These are phyloP conservation scores for Scenedesmus sp. DNA, from an alignment of 163 green algal genomes.

Conservation along the genomic window DNA sequence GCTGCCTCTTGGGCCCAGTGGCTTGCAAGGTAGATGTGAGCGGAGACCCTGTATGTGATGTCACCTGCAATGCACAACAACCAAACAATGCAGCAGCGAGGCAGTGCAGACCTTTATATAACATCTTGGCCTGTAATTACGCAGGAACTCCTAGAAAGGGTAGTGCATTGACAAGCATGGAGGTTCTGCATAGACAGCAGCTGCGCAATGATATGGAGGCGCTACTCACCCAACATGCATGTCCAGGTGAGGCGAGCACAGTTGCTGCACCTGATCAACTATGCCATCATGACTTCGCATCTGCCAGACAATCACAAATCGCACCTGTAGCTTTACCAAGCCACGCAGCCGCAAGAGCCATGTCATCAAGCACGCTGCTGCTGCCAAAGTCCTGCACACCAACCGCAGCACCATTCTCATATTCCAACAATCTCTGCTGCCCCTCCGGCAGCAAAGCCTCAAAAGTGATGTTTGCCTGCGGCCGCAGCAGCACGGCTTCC, in stretches of 20 bases:
- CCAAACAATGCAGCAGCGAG: too few species aligned
- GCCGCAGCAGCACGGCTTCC: not conserved
- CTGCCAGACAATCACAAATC: not conserved
- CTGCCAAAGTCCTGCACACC: slow-evolving; percentile 42
- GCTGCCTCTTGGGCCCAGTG: slow-evolving; percentile 36
- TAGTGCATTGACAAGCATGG: too few species aligned
- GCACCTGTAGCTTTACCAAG: slow-evolving; percentile 33
- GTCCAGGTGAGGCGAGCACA: not conserved
- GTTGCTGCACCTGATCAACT: not conserved
- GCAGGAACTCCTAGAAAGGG: too few species aligned
- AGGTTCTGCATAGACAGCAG: too few species aligned
- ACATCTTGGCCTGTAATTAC: too few species aligned
- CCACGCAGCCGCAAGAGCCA: slow-evolving; percentile 39
- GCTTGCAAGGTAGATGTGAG: not conserved
- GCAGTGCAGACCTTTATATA: too few species aligned
- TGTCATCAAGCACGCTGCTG: slow-evolving; percentile 44
- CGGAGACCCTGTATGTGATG: not conserved
- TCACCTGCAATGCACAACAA: not conserved
- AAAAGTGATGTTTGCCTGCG: slow-evolving; percentile 22
- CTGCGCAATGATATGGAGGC: too few species aligned
- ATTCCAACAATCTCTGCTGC: not conserved
- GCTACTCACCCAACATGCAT: too few species aligned
- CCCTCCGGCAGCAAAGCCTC: not conserved
- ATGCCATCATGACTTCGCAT: not conserved
- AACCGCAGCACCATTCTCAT: not conserved